phyloP scores from a whole-genome alignment of 2,329 filamentous ascomycete genomes.

The Exophiala sp. region DNA sequence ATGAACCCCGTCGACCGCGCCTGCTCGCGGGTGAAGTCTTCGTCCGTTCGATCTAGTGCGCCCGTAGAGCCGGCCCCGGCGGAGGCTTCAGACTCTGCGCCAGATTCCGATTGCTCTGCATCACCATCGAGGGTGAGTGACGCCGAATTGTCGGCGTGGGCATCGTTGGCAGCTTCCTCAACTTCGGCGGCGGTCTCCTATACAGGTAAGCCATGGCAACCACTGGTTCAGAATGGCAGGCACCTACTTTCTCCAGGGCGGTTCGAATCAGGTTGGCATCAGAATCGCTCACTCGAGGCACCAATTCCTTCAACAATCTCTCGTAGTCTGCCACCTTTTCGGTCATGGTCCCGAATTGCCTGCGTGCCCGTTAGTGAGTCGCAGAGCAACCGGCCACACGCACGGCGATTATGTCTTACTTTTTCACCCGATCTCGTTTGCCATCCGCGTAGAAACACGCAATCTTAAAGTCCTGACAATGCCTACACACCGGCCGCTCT shows the following conservation, averaged over 20 bases:
- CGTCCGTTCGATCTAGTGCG: conserved; percentile 42
- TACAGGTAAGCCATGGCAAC: conserved; percentile 1
- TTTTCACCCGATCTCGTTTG: conserved; percentile 40
- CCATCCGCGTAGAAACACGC: conserved; percentile 40
- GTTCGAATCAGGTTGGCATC: conserved; percentile 35
- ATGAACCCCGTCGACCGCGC: conserved; percentile 40
- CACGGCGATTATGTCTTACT: no score
- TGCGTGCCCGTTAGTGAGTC: conserved; percentile 24
- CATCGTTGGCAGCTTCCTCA: conserved; percentile 20
- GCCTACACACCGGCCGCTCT: conserved; percentile 37
- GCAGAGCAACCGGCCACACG: no score
- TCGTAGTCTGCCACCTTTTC: conserved; percentile 39
- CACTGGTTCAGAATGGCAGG: neutral
- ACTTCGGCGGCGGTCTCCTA: conserved; percentile 18
- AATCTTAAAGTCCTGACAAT: conserved; percentile 37
- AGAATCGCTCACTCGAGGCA: conserved; percentile 32
- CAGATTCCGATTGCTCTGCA: conserved; percentile 22
- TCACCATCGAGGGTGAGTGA: conserved; percentile 27
- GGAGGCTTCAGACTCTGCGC: conserved; percentile 26
- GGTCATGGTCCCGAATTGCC: conserved; percentile 37
- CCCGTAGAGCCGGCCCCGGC: conserved; percentile 38
- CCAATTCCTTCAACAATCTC: conserved; percentile 36
- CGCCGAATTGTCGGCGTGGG: conserved; percentile 7
- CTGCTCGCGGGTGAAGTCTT: conserved; percentile 39
- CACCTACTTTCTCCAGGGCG: conserved; percentile 36